A percentile compares a stretch with the other conserved stretches of the same genome.
These are phyloP conservation scores for Suillus clintonianus DNA, from an alignment of 768 basidiomycete species.

Conservation along the genomic window DNA sequence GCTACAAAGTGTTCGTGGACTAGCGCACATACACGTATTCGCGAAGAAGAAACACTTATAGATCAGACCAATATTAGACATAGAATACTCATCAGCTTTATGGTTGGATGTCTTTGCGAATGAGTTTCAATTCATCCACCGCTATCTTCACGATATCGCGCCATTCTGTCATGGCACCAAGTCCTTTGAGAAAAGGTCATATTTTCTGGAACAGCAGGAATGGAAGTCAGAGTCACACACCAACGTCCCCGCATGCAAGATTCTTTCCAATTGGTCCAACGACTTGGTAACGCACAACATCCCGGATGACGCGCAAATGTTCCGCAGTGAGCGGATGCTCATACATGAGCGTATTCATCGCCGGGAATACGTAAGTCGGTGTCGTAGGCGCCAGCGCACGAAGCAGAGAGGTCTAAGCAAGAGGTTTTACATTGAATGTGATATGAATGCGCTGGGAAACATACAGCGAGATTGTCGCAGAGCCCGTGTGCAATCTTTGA, in stretches of 20 bases:
- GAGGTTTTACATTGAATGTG: background rate
- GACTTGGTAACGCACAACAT: constrained; percentile 78
- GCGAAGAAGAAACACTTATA: constrained; percentile 50
- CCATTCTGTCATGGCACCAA: constrained; percentile 84
- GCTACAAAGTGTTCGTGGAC: constrained; percentile 76
- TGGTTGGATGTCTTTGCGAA: background rate
- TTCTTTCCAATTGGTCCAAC: constrained; percentile 86
- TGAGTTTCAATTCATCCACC: constrained; percentile 50
- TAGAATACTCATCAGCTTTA: background rate
- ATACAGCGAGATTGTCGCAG: constrained; percentile 87
- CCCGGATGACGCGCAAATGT: constrained; percentile 74
- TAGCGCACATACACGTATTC: constrained; percentile 89
- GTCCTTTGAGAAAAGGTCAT: background rate
- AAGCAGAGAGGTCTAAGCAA: constrained; percentile 69
- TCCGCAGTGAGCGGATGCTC: constrained; percentile 88
- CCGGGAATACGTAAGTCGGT: constrained; percentile 90
- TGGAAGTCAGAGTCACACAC: constrained; percentile 41
- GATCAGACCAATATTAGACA: background rate
- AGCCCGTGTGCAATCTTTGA: constrained; percentile 88
- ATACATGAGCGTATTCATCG: constrained; percentile 99
- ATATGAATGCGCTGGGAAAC: background rate
- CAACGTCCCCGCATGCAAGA: constrained; percentile 91
- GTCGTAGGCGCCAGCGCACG: constrained; percentile 83
- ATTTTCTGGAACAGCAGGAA: background rate
- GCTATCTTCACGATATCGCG: constrained; percentile 78